A percentile compares a stretch with the other conserved stretches of the same genome.
Evolutionary conservation across 2,329 filamentous ascomycete species (phyloP).

Genomic region (Ophiosphaerella herpotricha): DNA sequence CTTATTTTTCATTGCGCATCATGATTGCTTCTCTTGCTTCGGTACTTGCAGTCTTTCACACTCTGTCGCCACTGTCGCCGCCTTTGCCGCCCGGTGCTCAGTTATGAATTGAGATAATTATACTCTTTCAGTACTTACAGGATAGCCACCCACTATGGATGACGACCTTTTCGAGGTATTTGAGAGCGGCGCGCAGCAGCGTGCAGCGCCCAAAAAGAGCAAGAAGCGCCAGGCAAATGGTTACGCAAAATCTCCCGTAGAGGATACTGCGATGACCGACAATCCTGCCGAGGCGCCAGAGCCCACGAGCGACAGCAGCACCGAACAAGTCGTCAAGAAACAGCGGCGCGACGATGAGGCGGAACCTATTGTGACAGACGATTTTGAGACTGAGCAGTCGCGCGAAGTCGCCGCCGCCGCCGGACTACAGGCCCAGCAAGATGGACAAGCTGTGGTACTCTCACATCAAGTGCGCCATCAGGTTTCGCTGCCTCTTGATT

Average conservation of each 20-base stretch:
- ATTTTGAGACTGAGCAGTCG: constrained; percentile 93
- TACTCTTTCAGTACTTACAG: not conserved
- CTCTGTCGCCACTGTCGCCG: too few species aligned
- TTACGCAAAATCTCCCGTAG: constrained; percentile 63
- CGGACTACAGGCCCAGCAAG: constrained; percentile 66
- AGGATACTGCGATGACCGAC: constrained; percentile 54
- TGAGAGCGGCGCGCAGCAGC: constrained; percentile 41
- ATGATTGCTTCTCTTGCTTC: too few species aligned
- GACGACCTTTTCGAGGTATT: constrained; percentile 54
- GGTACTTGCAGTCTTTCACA: too few species aligned
- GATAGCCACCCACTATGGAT: constrained; percentile 44
- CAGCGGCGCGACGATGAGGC: constrained; percentile 67
- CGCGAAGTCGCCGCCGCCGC: constrained; percentile 83
- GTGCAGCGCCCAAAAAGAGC: constrained; percentile 55
- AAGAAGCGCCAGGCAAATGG: constrained; percentile 90
- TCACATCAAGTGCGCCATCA: constrained; percentile 99
- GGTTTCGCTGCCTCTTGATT: constrained; percentile 90
- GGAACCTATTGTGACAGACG: constrained; percentile 85
- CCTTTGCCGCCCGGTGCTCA: too few species aligned
- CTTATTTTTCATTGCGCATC: too few species aligned
- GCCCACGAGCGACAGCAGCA: constrained; percentile 30
- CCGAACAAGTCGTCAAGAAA: constrained; percentile 61
- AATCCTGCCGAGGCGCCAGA: constrained; percentile 37
- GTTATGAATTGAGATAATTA: not conserved
- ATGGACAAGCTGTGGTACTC: constrained; percentile 74